These are phyloP conservation scores for Ceraceosorus guamensis DNA, from an alignment of 1,284 basidiomycete species.

Conservation along the genomic window DNA sequence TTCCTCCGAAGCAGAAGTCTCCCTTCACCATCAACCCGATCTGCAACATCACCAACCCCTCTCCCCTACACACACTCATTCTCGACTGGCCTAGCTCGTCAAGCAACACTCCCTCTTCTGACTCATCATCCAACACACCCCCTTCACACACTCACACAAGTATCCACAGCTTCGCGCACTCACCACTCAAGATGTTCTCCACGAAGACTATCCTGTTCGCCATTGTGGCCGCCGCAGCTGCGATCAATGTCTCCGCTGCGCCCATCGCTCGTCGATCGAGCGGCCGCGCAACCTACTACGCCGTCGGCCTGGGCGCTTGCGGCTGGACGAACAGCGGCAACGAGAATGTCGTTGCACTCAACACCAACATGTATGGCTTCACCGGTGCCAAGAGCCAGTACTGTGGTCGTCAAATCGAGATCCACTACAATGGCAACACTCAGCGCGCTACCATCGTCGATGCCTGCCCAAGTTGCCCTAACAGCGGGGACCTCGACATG, in stretches of 20 bases:
- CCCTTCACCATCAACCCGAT: no score
- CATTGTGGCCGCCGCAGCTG: conserved; percentile 28
- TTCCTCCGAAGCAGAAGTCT: no score
- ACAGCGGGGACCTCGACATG: conserved; percentile 67
- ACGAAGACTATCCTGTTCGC: conserved; percentile 9
- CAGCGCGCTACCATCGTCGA: conserved; percentile 61
- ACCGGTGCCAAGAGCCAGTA: conserved; percentile 4
- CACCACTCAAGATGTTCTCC: conserved; percentile 11
- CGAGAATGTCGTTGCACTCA: conserved; percentile 20
- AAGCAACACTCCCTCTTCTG: no score
- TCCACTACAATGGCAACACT: conserved; percentile 54
- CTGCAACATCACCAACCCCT: no score
- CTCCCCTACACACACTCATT: no score
- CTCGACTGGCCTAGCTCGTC: no score
- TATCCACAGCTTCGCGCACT: no score
- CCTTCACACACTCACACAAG: no score
- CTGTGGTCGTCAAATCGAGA: conserved; percentile 63
- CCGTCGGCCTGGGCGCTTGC: conserved; percentile 28
- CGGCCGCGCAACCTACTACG: conserved; percentile 40
- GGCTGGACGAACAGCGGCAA: conserved; percentile 17
- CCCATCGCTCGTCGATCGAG: conserved; percentile 19
- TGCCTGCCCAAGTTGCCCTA: conserved; percentile 66
- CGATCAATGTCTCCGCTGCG: conserved; percentile 15
- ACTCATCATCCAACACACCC: no score
- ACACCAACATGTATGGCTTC: conserved; percentile 24